Base-by-base conservation (phyloP, 1,139 yeast genomes). In the Tardiomyces blankii region DNA sequence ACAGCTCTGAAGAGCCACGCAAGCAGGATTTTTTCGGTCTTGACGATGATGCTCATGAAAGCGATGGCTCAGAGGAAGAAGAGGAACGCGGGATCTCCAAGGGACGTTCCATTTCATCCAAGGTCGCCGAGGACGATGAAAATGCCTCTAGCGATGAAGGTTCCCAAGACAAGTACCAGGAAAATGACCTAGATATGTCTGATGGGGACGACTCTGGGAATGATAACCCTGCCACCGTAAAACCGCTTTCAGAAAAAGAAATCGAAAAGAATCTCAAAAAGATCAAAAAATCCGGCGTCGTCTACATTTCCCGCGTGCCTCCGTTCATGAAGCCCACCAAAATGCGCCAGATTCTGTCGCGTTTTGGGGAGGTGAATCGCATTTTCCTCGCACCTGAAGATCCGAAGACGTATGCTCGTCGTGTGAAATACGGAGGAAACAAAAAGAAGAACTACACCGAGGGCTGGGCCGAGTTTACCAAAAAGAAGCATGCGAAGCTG, bases 291-390 rank as follows among this genome's bases (percentile, higher is more conserved):
- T 80, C 96, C 0, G 99, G 98, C 2, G 96, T 93, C 2, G 82
- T 95, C 21, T 93, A 91, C 57, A 66, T 91, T 3, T 88, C 97
- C 0, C 74, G 82, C 48, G 77, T 93, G 9, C 99, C 99, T 0
- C 98, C 98, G 30, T 91, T 84, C 60, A 93, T 91, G 98, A 88
- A 88, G 60, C 98, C 99, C 0, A 77, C 83, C 2, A 91, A 88
- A 60, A 70, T 91, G 66, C 75, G 95, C 55, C 93, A 88, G 46
- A 75, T 91, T 13, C 68, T 93, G 38, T 64, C 80, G 1, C 70
- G 87, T 52, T 93, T 89, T 64, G 99, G 99, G 8, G 80, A 78
- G 49, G 74, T 89, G 9, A 95, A 87, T 54, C 73, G 98, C 52
- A 68, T 91, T 13, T 93, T 84, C 61, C 68, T 93, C 51, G 84